phyloP scores from a whole-genome alignment of 257 asterid species.

The Fraxinus excelsior region DNA sequence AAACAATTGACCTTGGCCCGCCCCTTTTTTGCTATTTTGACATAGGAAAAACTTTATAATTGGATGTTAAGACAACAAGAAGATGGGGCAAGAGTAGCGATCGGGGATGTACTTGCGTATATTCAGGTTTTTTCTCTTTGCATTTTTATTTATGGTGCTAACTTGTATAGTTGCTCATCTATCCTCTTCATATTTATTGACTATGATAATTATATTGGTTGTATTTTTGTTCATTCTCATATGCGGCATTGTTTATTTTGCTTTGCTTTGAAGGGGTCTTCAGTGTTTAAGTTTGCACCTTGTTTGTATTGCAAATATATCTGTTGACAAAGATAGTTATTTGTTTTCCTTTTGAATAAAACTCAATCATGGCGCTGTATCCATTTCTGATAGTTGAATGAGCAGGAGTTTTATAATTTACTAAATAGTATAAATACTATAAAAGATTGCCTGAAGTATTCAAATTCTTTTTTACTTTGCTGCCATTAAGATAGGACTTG shows the following conservation, averaged over 20 bases:
- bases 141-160: background rate
- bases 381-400: conserved; percentile 10
- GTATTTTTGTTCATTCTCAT: conserved; percentile 1
- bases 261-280: background rate
- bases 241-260: background rate
- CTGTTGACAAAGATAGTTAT: background rate
- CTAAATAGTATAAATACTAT: background rate
- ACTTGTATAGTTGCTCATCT: background rate
- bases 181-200: background rate
- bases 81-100: conserved; percentile 51
- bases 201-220: background rate
- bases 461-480: background rate
- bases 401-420: background rate
- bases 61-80: conserved; percentile 66
- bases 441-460: background rate
- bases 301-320: background rate
- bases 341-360: background rate
- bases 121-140: conserved; percentile 45
- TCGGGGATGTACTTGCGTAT: conserved; percentile 56
- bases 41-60: conserved; percentile 59
- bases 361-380: background rate
- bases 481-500: background rate
- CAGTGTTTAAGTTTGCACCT: background rate
- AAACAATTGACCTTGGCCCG: background rate
- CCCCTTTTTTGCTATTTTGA: background rate